phyloP scores from a whole-genome alignment of 805 yeast species.

The Ogataea dorogensis region DNA sequence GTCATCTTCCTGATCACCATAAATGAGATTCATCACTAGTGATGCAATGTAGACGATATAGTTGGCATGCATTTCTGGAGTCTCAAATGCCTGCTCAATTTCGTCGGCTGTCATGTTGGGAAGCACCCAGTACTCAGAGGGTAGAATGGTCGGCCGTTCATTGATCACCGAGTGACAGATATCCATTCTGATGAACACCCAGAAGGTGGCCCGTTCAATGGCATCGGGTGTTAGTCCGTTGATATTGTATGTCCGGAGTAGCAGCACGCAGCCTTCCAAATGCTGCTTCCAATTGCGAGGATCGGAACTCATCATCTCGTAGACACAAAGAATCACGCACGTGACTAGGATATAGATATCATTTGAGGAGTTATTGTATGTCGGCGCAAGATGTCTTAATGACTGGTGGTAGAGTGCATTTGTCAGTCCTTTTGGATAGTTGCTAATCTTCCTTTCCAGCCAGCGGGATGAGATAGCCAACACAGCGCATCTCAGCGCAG shows the following conservation, averaged over 20 bases:
- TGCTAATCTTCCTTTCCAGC: conserved; percentile 15
- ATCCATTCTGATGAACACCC: conserved; percentile 45
- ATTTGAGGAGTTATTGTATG: conserved; percentile 16
- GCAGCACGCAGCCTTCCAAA: conserved; percentile 40
- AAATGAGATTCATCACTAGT: conserved; percentile 35
- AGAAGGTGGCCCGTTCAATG: conserved; percentile 38
- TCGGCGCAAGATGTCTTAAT: conserved; percentile 29
- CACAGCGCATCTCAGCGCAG: conserved; percentile 21
- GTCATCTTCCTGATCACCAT: conserved; percentile 26
- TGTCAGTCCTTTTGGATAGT: conserved; percentile 25
- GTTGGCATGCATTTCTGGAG: conserved; percentile 36
- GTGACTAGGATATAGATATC: conserved; percentile 32
- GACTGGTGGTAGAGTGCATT: conserved; percentile 35
- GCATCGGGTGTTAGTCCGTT: conserved; percentile 34
- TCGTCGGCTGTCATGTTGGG: conserved; percentile 25
- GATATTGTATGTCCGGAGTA: conserved; percentile 37
- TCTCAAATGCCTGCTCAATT: conserved; percentile 25
- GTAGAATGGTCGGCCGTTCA: conserved; percentile 38
- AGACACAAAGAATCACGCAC: conserved; percentile 41
- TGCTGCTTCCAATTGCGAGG: conserved; percentile 43
- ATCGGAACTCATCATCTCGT: conserved; percentile 43
- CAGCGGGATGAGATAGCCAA: conserved; percentile 26
- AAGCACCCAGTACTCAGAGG: conserved; percentile 37
- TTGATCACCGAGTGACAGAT: conserved; percentile 40
- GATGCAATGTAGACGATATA: conserved; percentile 39